Evolutionary conservation across 2,329 filamentous ascomycete species (phyloP).

Genomic region (Cadophora gregata): DNA sequence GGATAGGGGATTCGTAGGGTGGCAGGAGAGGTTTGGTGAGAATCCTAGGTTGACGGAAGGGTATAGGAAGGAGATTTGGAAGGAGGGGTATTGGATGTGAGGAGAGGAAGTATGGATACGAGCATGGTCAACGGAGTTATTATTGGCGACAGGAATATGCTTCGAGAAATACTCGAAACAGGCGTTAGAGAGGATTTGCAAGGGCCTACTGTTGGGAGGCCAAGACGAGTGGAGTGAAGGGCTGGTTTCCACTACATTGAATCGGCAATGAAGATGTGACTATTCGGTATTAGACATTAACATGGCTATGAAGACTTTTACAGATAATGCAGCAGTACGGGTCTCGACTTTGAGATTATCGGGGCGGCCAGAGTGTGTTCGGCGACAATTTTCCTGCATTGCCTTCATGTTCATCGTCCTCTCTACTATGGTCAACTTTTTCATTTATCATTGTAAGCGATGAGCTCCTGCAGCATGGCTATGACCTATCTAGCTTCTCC

Average conservation of each 20-base stretch:
- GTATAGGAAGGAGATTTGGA: conserved; percentile 86
- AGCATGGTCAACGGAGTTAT: neutral
- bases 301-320: no score
- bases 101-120: neutral
- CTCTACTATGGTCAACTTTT: no score
- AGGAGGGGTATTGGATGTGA: conserved; percentile 41
- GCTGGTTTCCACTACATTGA: neutral
- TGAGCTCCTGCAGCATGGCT: no score
- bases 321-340: no score
- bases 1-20: conserved; percentile 82
- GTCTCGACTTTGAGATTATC: no score
- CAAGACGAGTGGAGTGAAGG: neutral
- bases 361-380: no score
- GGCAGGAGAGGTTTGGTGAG: conserved; percentile 84
- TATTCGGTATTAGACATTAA: no score
- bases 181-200: neutral
- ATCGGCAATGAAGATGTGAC: no score
- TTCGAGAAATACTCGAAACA: neutral
- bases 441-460: no score
- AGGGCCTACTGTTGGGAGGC: neutral
- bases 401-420: neutral
- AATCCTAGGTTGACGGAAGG: conserved; percentile 84
- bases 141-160: neutral
- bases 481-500: no score
- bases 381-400: no score